Percentiles rank a stretch among this genome's conserved stretches.
These are phyloP conservation scores for Lasiosphaeria hispida DNA, from an alignment of 495 filamentous ascomycete species.

Conservation along the genomic window DNA sequence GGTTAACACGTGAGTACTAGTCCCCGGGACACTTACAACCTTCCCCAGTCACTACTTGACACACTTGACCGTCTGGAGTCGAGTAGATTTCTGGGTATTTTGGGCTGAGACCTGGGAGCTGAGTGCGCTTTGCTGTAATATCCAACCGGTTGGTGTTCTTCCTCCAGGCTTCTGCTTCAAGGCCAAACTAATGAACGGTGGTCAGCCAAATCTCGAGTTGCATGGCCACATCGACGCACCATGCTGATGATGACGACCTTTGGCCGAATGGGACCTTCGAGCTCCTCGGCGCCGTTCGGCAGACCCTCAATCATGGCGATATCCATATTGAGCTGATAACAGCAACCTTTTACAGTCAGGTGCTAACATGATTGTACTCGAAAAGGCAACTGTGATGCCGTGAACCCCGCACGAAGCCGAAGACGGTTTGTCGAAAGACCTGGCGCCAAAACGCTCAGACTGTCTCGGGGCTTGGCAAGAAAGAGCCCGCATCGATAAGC, in stretches of 20 bases:
- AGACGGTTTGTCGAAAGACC: no score
- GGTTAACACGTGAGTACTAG: neutral
- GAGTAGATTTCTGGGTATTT: slow-evolving; percentile 13
- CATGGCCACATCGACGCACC: neutral
- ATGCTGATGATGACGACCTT: slow-evolving; percentile 14
- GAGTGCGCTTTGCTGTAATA: neutral
- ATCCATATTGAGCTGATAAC: no score
- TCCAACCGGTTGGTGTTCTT: neutral
- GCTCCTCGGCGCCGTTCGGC: no score
- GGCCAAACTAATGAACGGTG: slow-evolving; percentile 9
- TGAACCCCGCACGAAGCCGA: no score
- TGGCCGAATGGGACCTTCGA: neutral
- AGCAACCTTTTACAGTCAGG: no score
- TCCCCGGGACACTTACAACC: neutral
- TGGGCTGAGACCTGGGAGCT: slow-evolving; percentile 3
- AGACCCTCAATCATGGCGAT: no score
- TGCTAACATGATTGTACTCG: no score
- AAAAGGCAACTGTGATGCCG: no score
- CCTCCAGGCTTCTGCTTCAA: slow-evolving; percentile 9
- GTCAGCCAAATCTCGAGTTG: neutral
- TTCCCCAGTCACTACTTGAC: slow-evolving; percentile 6
- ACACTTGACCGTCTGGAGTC: slow-evolving; percentile 2
- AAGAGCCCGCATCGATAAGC: no score
- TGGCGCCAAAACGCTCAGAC: no score
- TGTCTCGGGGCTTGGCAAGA: no score